phyloP scores from a whole-genome alignment of 495 filamentous ascomycete species.

The Daldinia vernicosa region DNA sequence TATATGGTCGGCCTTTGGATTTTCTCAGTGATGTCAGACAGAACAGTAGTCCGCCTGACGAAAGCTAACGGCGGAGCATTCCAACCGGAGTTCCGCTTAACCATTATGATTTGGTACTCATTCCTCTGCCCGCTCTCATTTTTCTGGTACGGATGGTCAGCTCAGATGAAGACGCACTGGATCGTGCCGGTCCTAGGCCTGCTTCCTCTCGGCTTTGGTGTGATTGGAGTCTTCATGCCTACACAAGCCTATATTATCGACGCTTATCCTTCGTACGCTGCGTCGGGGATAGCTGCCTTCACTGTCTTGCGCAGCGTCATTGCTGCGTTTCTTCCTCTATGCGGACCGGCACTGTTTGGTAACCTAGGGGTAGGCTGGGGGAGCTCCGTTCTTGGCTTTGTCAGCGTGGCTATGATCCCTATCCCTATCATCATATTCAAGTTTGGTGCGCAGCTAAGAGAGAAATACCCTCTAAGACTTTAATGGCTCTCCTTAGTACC shows the following conservation, averaged over 20 bases:
- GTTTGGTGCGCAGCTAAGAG: conserved; percentile 40
- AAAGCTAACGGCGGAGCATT: conserved; percentile 59
- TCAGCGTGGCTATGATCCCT: conserved; percentile 57
- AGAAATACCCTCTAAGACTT: conserved; percentile 40
- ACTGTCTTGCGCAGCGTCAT: conserved; percentile 61
- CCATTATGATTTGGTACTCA: conserved; percentile 52
- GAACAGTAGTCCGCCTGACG: conserved; percentile 55
- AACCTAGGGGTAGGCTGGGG: conserved; percentile 65
- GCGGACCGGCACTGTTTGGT: conserved; percentile 59
- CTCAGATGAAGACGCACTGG: conserved; percentile 52
- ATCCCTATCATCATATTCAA: conserved; percentile 49
- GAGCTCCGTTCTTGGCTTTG: conserved; percentile 61
- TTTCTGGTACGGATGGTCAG: conserved; percentile 62
- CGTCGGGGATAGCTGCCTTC: conserved; percentile 62
- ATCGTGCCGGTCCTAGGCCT: conserved; percentile 65
- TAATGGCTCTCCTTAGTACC: conserved; percentile 1
- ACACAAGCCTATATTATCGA: conserved; percentile 68
- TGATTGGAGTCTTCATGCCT: conserved; percentile 60
- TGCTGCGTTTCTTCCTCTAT: conserved; percentile 64
- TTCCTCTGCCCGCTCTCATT: conserved; percentile 56
- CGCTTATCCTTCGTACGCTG: conserved; percentile 64
- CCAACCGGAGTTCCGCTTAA: conserved; percentile 64
- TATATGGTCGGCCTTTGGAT: conserved; percentile 48
- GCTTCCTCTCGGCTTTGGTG: conserved; percentile 60
- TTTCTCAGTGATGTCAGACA: conserved; percentile 53